Conservation (phyloP, 2,329 filamentous ascomycete genomes). For the Falciphora oryzae region DNA sequence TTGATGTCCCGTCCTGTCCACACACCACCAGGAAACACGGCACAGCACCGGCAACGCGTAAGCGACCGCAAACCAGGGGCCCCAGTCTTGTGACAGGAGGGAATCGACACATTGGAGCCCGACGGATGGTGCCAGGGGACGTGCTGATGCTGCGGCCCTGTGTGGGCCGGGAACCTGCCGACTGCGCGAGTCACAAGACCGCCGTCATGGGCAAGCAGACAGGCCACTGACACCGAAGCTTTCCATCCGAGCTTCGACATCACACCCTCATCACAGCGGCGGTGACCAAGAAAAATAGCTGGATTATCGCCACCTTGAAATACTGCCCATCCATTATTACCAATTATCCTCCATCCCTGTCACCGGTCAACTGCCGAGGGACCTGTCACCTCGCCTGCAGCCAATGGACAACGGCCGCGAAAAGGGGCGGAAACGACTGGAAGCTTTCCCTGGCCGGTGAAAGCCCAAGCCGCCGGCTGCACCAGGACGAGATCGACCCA, state of each 20-base stretch:
- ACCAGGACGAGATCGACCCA: neutral
- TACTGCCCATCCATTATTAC: neutral
- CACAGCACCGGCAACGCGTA: neutral
- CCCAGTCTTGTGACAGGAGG: neutral
- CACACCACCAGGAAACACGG: neutral
- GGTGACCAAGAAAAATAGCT: neutral
- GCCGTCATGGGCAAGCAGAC: neutral
- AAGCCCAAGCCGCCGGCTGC: neutral
- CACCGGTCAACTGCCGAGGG: too few species aligned
- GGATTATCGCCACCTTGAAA: neutral
- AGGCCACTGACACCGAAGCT: neutral
- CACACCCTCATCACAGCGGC: neutral
- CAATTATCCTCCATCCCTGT: neutral
- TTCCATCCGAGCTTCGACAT: neutral
- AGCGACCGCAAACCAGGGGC: neutral
- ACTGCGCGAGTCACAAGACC: neutral
- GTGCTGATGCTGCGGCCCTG: neutral
- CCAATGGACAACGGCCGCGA: neutral
- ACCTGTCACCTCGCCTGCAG: neutral
- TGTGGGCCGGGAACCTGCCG: neutral
- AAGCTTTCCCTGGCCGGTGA: neutral
- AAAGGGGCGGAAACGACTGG: neutral
- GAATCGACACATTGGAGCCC: too few species aligned
- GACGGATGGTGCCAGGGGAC: too few species aligned
- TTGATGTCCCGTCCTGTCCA: neutral